A percentile compares a stretch with the other conserved stretches of the same genome.
Evolutionary conservation across 139 green algal genomes (phyloP).

Genomic region (Bryopsis sp.): DNA sequence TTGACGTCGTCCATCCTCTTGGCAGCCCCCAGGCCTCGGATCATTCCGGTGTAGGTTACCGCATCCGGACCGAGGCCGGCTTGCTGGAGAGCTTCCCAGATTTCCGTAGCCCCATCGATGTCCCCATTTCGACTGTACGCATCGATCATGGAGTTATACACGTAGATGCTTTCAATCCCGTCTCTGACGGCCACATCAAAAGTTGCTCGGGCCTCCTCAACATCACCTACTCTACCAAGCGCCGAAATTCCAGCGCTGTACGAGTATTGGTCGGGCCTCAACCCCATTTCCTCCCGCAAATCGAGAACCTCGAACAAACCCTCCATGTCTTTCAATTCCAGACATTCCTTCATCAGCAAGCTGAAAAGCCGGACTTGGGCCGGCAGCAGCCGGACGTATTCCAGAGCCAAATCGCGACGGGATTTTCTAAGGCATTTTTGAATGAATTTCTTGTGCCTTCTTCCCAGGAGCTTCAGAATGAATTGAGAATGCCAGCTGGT

Average conservation of each 20-base stretch:
- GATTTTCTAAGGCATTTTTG: too few relatives aligned
- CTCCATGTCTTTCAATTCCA: background rate
- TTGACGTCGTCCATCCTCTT: constrained; percentile 17
- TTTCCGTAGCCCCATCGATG: constrained; percentile 21
- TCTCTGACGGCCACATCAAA: constrained; percentile 23
- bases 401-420: background rate
- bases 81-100: constrained; percentile 22
- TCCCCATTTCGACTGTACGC: constrained; percentile 26
- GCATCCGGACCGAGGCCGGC: constrained; percentile 26
- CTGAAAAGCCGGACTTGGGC: background rate
- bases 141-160: constrained; percentile 36
- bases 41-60: constrained; percentile 41
- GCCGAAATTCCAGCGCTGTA: constrained; percentile 13
- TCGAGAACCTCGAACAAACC: background rate
- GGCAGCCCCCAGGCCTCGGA: constrained; percentile 25
- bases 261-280: background rate
- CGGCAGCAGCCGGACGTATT: background rate
- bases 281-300: background rate
- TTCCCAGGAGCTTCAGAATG: too few relatives aligned
- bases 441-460: too few relatives aligned
- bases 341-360: background rate
- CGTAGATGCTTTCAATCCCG: constrained; percentile 21
- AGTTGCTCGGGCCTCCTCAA: constrained; percentile 20
- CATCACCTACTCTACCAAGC: background rate
- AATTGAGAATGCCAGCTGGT: too few relatives aligned